Base-by-base conservation (phyloP, 2,329 filamentous ascomycete species). In the Helicocarpus griseus region DNA sequence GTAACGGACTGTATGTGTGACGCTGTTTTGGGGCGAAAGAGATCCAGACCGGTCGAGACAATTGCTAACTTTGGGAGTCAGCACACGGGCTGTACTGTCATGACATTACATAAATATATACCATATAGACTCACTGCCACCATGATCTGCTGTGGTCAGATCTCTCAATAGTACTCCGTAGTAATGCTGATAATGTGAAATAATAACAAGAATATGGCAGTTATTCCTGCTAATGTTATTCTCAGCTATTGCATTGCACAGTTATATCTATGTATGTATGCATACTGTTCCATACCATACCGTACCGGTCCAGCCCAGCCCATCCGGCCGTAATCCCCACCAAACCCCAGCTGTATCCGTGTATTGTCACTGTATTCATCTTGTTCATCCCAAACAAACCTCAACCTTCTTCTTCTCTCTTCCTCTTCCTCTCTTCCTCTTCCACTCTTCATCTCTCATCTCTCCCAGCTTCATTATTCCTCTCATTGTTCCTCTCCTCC, bases 311-410 rank as follows among this genome's bases (percentile, higher is more conserved):
- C 2, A 19, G 38, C 38, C 38, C 19, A 29, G 40, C 24, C 40
- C 39, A n/a, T 11, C 21, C 39, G 24, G 14, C 40, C 40, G 24
- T 43, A 24, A 43, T 43, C 40, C 28, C 40, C 40, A n/a, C 40
- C 24, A n/a, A n/a, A 2, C 21, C n/a, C 39, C 22, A 24, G 39
- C 39, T 22, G 21, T 14, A 43, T 43, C 28, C 40, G n/a, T 43
- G 40, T 57, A 53, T 57, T 48, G 48, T 48, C 56, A 6, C 8
- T 9, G 5, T 41, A 4, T 11, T 41, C 9, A 41, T 53, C 53
- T 28, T 46, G 39, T 36, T 56, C 50, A 36, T 31, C 46, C 51
- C 52, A 43, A 24, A 47, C 24, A 11, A 43, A 3, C 40, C 29
- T 44, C 22, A 28, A 17, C 26, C n/a, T 44, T 31, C 41, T 11